These are phyloP conservation scores for Peziza echinospora DNA, from an alignment of 495 filamentous ascomycete genomes.

Conservation along the genomic window DNA sequence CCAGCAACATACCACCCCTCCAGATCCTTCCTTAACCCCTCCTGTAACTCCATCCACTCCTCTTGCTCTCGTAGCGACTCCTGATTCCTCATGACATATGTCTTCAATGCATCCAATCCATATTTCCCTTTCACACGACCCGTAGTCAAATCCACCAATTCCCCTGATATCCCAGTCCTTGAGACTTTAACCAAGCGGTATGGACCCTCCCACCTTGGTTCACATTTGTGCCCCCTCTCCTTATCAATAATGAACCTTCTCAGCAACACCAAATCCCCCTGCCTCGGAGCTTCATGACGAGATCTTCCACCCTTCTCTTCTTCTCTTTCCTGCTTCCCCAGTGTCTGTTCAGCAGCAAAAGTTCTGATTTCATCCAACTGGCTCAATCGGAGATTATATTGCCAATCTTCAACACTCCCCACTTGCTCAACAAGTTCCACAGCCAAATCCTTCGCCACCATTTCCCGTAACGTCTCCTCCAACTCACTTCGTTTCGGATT, in stretches of 20 bases:
- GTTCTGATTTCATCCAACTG: neutral
- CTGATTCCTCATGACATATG: no score
- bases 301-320: neutral
- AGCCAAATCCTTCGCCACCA: neutral
- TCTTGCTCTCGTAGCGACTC: no score
- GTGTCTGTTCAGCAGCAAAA: neutral
- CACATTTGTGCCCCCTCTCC: no score
- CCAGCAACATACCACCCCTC: no score
- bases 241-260: constrained; percentile 1
- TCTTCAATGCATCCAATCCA: neutral
- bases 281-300: neutral
- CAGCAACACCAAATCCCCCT: neutral
- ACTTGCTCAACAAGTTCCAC: neutral
- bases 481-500: neutral
- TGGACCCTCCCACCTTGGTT: constrained; percentile 2
- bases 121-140: neutral
- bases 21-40: no score
- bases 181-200: neutral
- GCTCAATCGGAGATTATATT: neutral
- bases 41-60: no score
- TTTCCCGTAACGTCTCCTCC: neutral
- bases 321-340: neutral
- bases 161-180: neutral
- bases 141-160: neutral
- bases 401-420: neutral